Evolutionary conservation across 75 land plant genomes (phyloP).

Genomic region (Picea sitchensis): DNA sequence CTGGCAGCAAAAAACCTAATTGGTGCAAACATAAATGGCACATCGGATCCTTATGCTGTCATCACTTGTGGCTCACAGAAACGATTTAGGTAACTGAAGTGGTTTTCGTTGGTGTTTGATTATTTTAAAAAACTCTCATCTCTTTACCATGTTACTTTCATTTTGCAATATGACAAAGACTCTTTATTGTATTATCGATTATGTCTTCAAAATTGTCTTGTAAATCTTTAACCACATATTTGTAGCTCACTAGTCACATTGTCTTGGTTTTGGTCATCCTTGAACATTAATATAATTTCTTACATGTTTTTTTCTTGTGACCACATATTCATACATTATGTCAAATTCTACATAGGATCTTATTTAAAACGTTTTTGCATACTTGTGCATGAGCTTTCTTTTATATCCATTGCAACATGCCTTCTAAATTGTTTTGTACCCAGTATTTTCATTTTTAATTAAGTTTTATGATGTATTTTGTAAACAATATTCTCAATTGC

Average conservation of each 20-base stretch:
- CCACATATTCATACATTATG: not conserved
- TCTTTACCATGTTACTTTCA: not conserved
- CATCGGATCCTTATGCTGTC: slow-evolving; percentile 98
- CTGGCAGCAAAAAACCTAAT: slow-evolving; percentile 94
- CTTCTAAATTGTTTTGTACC: not conserved
- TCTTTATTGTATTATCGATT: too few relatives aligned
- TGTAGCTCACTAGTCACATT: not conserved
- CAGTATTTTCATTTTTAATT: too few relatives aligned
- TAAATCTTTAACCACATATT: not conserved
- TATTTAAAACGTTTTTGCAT: slow-evolving; percentile 5
- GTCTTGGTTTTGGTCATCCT: not conserved
- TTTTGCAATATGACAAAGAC: not conserved
- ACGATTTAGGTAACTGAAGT: slow-evolving; percentile 9
- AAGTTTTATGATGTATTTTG: too few relatives aligned
- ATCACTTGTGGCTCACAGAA: slow-evolving; percentile 40
- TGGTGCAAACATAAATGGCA: slow-evolving; percentile 95
- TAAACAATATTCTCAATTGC: too few relatives aligned
- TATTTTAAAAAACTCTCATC: not conserved
- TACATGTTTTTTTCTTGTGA: not conserved
- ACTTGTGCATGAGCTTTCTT: not conserved
- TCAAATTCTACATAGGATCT: not conserved
- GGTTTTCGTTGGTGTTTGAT: not conserved
- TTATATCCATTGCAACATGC: not conserved
- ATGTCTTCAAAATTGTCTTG: not conserved
- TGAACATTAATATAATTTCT: not conserved